These are phyloP conservation scores for Papiliotrema terrestris DNA, from an alignment of 1,284 basidiomycete species.

Conservation along the genomic window DNA sequence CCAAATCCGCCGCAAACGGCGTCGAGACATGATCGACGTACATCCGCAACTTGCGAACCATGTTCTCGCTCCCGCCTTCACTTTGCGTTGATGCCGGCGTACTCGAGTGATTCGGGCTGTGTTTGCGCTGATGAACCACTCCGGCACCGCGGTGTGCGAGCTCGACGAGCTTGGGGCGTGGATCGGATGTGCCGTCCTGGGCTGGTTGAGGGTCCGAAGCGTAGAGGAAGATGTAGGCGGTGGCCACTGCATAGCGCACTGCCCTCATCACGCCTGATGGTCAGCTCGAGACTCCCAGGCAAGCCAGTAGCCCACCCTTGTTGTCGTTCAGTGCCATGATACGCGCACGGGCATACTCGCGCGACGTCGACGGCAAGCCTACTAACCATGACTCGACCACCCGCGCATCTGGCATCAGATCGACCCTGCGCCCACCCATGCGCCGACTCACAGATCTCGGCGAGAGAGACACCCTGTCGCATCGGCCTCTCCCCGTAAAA, in stretches of 20 bases:
- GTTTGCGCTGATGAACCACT: neutral
- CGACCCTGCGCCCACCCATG: neutral
- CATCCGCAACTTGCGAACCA: conserved; percentile 16
- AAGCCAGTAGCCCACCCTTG: conserved; percentile 10
- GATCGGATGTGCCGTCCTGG: neutral
- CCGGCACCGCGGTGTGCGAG: conserved; percentile 24
- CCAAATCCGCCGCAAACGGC: conserved; percentile 24
- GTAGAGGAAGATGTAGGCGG: conserved; percentile 32
- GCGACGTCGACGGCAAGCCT: conserved; percentile 19
- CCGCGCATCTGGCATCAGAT: conserved; percentile 15
- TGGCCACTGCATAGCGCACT: conserved; percentile 26
- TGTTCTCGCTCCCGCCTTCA: neutral
- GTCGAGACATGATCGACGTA: conserved; percentile 29
- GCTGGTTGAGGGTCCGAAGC: conserved; percentile 9
- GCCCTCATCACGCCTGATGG: conserved; percentile 21
- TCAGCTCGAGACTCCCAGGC: neutral
- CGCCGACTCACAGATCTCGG: conserved; percentile 23
- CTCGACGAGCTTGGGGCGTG: conserved; percentile 24
- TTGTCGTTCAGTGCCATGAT: conserved; percentile 26
- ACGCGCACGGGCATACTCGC: conserved; percentile 24
- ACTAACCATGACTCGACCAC: conserved; percentile 33
- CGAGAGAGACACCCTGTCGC: conserved; percentile 27
- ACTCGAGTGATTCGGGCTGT: neutral
- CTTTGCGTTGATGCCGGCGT: neutral
- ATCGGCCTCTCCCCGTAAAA: conserved; percentile 16